Evolutionary conservation across 768 basidiomycete species (phyloP).

Genomic region (Clavulina sp.): DNA sequence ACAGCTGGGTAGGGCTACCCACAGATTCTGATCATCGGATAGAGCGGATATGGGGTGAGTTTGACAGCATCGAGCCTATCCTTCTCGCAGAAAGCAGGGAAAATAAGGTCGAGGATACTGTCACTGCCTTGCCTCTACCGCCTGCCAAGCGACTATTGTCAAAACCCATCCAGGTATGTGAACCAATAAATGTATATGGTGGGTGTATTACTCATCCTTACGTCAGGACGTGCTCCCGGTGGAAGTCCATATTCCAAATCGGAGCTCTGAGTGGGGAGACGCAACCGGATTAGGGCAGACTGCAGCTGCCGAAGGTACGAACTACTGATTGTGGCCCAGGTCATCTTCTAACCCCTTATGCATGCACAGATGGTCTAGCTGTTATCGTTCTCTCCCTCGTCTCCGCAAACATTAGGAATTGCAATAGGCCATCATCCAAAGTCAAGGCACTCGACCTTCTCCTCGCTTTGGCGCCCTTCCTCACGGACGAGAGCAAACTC

Average conservation of each 20-base stretch:
- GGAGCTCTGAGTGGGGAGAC: conserved; percentile 33
- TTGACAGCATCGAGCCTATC: conserved; percentile 62
- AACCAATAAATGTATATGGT: conserved; percentile 6
- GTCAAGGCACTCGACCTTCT: conserved; percentile 73
- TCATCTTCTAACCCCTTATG: background rate
- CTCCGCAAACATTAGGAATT: conserved; percentile 80
- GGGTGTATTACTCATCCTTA: background rate
- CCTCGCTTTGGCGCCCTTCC: conserved; percentile 55
- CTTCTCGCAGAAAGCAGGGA: conserved; percentile 34
- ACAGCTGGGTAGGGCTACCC: conserved; percentile 22
- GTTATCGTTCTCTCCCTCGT: conserved; percentile 75
- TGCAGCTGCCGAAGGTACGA: conserved; percentile 44
- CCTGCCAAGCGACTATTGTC: background rate
- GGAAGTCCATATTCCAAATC: conserved; percentile 49
- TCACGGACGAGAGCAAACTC: conserved; percentile 89
- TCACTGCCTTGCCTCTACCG: conserved; percentile 17
- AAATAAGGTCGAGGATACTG: conserved; percentile 26
- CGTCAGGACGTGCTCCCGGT: conserved; percentile 61
- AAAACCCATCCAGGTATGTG: conserved; percentile 7
- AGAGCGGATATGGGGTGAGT: conserved; percentile 75
- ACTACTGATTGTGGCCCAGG: background rate
- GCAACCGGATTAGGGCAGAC: conserved; percentile 20
- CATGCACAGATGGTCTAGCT: conserved; percentile 58
- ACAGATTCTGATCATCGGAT: conserved; percentile 74
- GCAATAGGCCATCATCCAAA: conserved; percentile 69